phyloP scores from a whole-genome alignment of 2,329 filamentous ascomycete genomes.

The Diplodia mutila region DNA sequence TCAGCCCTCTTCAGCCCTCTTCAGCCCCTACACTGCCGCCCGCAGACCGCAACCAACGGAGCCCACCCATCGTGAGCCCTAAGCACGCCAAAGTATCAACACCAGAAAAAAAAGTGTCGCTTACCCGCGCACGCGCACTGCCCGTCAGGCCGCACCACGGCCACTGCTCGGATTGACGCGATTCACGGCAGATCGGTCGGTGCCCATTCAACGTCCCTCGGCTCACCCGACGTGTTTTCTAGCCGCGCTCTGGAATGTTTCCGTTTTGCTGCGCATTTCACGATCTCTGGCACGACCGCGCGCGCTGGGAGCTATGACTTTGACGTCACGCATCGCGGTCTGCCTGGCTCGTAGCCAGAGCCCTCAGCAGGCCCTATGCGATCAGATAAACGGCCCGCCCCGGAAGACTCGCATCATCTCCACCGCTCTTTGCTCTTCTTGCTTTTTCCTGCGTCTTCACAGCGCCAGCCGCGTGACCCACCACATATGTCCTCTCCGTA shows the following conservation, averaged over 20 bases:
- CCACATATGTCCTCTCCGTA: not conserved
- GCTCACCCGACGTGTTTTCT: slow-evolving; percentile 17
- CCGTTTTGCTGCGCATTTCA: not conserved
- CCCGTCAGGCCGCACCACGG: slow-evolving; percentile 12
- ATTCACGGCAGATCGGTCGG: slow-evolving; percentile 19
- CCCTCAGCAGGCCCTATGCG: not conserved
- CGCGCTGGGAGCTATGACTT: not conserved
- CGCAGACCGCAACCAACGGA: not conserved
- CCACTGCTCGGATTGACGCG: slow-evolving; percentile 14
- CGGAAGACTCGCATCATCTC: slow-evolving; percentile 18
- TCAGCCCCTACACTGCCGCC: not conserved
- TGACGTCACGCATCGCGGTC: slow-evolving; percentile 13
- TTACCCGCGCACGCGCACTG: not conserved
- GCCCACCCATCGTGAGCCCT: not conserved
- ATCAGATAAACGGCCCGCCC: slow-evolving; percentile 20
- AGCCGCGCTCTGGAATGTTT: slow-evolving; percentile 19
- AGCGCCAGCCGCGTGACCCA: slow-evolving; percentile 7
- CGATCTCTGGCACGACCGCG: not conserved
- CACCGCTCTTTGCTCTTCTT: slow-evolving; percentile 21
- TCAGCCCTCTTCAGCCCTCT: not conserved
- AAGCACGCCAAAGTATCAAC: not conserved
- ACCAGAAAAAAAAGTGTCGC: not conserved
- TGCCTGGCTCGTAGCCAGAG: not conserved
- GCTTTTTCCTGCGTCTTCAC: slow-evolving; percentile 17
- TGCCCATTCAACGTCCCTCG: slow-evolving; percentile 12